These are phyloP conservation scores for Talaromyces sp. DNA, from an alignment of 2,329 filamentous ascomycete species.

Conservation along the genomic window DNA sequence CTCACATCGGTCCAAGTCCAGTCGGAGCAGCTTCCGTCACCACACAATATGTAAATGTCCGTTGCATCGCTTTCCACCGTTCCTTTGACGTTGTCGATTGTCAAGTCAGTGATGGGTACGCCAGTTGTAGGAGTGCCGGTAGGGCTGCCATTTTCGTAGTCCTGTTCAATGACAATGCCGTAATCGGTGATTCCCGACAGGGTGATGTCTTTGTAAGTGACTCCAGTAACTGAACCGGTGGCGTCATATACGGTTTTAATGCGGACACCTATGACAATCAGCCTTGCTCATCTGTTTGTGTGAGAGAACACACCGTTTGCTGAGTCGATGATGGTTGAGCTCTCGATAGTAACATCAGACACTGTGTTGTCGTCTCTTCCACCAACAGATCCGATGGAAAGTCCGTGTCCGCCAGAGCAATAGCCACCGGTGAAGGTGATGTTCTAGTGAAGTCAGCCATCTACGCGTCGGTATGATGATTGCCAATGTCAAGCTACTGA, in stretches of 20 bases:
- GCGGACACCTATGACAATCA: constrained; percentile 44
- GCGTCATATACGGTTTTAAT: constrained; percentile 56
- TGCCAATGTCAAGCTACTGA: background rate
- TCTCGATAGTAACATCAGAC: constrained; percentile 48
- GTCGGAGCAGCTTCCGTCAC: constrained; percentile 46
- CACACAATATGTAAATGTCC: constrained; percentile 54
- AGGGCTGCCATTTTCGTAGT: constrained; percentile 51
- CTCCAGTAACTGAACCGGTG: constrained; percentile 50
- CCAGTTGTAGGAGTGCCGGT: constrained; percentile 37
- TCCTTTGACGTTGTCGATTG: constrained; percentile 37
- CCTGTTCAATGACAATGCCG: constrained; percentile 58
- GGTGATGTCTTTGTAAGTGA: constrained; percentile 54
- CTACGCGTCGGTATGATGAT: background rate
- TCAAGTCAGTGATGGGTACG: constrained; percentile 34
- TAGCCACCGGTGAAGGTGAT: constrained; percentile 46
- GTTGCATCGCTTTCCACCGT: constrained; percentile 31
- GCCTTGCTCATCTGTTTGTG: background rate
- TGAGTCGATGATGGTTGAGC: constrained; percentile 48
- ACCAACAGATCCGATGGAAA: constrained; percentile 41
- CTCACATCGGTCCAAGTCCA: constrained; percentile 52
- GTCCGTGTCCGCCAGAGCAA: constrained; percentile 41
- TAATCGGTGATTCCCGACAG: constrained; percentile 51
- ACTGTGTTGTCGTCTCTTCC: constrained; percentile 53
- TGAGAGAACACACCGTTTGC: constrained; percentile 24
- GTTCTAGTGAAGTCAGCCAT: constrained; percentile 25